A percentile compares a stretch with the other conserved stretches of the same genome.
Conservation (phyloP, 164 flowering plant species). For the Aristolochia fimbriata region DNA sequence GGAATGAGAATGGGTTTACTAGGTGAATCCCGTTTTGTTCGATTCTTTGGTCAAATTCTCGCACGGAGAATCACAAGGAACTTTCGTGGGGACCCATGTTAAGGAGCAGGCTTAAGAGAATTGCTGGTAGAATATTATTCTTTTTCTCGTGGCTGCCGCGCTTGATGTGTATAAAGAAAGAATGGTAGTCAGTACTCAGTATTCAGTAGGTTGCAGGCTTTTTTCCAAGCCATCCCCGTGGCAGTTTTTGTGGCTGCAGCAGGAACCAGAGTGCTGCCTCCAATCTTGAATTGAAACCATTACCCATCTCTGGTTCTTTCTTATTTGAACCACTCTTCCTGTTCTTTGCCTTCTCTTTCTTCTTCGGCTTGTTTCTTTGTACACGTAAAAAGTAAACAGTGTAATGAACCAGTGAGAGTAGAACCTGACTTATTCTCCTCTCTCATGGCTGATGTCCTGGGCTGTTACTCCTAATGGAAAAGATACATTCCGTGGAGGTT, state of each 20-base stretch:
- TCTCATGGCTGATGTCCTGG: conserved; percentile 6
- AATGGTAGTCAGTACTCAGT: not conserved
- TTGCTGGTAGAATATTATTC: not conserved
- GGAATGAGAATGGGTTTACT: no score
- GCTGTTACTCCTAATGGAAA: conserved; percentile 3
- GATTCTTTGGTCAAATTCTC: no score
- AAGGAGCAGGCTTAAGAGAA: not conserved
- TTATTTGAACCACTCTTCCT: conserved; percentile 1
- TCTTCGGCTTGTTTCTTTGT: not conserved
- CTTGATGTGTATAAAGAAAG: not conserved
- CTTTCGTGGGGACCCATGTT: no score
- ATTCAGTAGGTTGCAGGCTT: conserved; percentile 3
- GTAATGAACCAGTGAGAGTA: not conserved
- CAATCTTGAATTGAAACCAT: not conserved
- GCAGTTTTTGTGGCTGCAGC: conserved; percentile 7
- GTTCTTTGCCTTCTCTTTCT: conserved; percentile 4
- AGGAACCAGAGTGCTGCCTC: conserved; percentile 8
- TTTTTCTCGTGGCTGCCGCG: not conserved
- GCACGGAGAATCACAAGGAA: no score
- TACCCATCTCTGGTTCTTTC: conserved; percentile 6
- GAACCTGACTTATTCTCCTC: not conserved
- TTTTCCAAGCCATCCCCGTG: conserved; percentile 8
- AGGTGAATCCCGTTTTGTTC: no score
- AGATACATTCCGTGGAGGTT: conserved; percentile 1
- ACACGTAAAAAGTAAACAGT: not conserved